Conservation (phyloP, 2,329 filamentous ascomycete species). For the Lecanoromycetidae sp. region DNA sequence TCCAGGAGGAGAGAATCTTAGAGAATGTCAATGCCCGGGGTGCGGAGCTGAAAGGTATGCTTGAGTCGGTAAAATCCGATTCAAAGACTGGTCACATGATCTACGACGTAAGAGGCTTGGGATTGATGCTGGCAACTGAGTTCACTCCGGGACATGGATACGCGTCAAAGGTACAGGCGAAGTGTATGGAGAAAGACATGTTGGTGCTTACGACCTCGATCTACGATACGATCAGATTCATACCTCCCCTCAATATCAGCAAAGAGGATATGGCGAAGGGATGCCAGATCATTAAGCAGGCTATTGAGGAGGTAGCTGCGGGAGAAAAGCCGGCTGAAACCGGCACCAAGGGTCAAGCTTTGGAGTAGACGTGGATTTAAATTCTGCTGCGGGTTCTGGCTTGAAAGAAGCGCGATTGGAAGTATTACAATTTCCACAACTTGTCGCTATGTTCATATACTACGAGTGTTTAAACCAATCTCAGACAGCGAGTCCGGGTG, state of each 20-base stretch:
- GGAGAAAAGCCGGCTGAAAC: conserved; percentile 18
- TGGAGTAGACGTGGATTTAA: no score
- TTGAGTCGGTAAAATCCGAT: conserved; percentile 20
- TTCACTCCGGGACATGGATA: conserved; percentile 26
- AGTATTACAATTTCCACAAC: no score
- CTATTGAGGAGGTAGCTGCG: conserved; percentile 28
- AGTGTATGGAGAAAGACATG: conserved; percentile 30
- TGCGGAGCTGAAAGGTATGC: conserved; percentile 21
- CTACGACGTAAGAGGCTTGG: conserved; percentile 29
- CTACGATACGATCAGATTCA: conserved; percentile 31
- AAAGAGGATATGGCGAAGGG: conserved; percentile 30
- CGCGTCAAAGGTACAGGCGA: conserved; percentile 29
- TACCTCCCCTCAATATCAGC: conserved; percentile 30
- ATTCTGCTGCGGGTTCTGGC: no score
- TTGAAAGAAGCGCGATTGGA: no score
- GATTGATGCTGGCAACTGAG: conserved; percentile 30
- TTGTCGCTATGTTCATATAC: no score
- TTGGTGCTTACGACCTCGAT: conserved; percentile 30
- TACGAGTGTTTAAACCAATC: no score
- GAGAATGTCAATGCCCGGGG: conserved; percentile 28
- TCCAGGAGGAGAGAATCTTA: conserved; percentile 28
- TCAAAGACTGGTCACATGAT: conserved; percentile 24
- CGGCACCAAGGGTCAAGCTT: conserved; percentile 13
- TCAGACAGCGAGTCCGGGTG: no score
- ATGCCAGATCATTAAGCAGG: conserved; percentile 26